A percentile compares a stretch with the other conserved stretches of the same genome.
These are phyloP conservation scores for Chaetothyriales sp. DNA, from an alignment of 2,329 filamentous ascomycete species.

Conservation along the genomic window DNA sequence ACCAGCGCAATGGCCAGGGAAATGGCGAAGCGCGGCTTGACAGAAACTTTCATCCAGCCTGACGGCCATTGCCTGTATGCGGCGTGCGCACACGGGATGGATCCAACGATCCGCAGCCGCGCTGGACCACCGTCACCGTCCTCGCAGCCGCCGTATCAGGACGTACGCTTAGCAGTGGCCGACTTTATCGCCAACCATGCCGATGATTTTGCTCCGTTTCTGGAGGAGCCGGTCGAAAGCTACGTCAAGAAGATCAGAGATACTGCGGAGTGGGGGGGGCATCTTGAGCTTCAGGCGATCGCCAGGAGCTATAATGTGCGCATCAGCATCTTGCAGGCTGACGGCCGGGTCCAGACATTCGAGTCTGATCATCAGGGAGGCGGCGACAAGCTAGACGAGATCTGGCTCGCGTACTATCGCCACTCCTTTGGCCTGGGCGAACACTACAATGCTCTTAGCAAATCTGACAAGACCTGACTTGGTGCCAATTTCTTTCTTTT, in stretches of 20 bases:
- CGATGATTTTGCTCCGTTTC: conserved; percentile 72
- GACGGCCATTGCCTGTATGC: conserved; percentile 95
- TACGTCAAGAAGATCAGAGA: conserved; percentile 67
- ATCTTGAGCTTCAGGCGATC: conserved; percentile 75
- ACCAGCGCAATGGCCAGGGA: conserved; percentile 52
- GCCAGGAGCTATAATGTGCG: conserved; percentile 64
- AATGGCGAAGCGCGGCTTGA: conserved; percentile 49
- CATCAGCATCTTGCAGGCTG: conserved; percentile 70
- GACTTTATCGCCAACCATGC: conserved; percentile 58
- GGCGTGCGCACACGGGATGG: conserved; percentile 72
- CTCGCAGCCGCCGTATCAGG: conserved; percentile 41
- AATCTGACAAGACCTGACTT: conserved; percentile 3
- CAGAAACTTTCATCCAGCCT: conserved; percentile 65
- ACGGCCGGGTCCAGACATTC: conserved; percentile 66
- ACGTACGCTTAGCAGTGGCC: conserved; percentile 56
- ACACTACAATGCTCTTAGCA: conserved; percentile 81
- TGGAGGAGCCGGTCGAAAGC: conserved; percentile 60
- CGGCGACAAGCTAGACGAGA: conserved; percentile 25
- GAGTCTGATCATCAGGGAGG: conserved; percentile 30
- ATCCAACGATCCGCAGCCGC: conserved; percentile 7
- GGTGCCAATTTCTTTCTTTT: background rate
- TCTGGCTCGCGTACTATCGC: conserved; percentile 91
- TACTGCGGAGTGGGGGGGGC: conserved; percentile 91
- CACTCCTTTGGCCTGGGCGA: conserved; percentile 90
- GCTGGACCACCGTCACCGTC: background rate